These are phyloP conservation scores for Lizonia empirigonia DNA, from an alignment of 2,329 filamentous ascomycete species.

Conservation along the genomic window DNA sequence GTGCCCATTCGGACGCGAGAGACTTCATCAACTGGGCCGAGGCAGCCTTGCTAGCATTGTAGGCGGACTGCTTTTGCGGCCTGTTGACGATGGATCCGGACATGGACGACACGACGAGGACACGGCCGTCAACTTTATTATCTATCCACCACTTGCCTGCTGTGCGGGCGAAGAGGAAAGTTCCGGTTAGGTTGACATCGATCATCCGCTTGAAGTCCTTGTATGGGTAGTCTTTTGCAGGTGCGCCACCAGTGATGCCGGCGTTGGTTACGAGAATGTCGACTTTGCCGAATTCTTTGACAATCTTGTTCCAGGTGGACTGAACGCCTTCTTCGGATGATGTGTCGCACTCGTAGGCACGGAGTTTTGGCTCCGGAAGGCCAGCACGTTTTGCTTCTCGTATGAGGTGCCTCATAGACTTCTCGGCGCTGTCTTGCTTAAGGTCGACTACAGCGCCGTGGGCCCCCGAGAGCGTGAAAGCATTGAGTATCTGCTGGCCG, in stretches of 20 bases:
- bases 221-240: conserved; percentile 76
- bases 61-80: not conserved
- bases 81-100: not conserved
- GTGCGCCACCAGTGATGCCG: conserved; percentile 48
- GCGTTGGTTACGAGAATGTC: too few relatives aligned
- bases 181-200: conserved; percentile 3
- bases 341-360: too few relatives aligned
- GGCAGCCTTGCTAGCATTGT: not conserved
- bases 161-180: not conserved
- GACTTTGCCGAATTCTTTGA: too few relatives aligned
- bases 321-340: too few relatives aligned
- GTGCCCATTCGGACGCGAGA: not conserved
- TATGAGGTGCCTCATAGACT: too few relatives aligned
- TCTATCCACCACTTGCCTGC: not conserved
- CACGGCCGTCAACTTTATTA: not conserved
- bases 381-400: too few relatives aligned
- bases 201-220: conserved; percentile 79
- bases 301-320: too few relatives aligned
- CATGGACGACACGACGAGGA: not conserved
- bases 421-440: too few relatives aligned
- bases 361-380: too few relatives aligned
- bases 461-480: too few relatives aligned
- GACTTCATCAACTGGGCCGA: not conserved
- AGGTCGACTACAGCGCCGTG: too few relatives aligned
- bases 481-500: too few relatives aligned